These are phyloP conservation scores for Neurospora pannonica DNA, from an alignment of 495 filamentous ascomycete genomes.

Conservation along the genomic window DNA sequence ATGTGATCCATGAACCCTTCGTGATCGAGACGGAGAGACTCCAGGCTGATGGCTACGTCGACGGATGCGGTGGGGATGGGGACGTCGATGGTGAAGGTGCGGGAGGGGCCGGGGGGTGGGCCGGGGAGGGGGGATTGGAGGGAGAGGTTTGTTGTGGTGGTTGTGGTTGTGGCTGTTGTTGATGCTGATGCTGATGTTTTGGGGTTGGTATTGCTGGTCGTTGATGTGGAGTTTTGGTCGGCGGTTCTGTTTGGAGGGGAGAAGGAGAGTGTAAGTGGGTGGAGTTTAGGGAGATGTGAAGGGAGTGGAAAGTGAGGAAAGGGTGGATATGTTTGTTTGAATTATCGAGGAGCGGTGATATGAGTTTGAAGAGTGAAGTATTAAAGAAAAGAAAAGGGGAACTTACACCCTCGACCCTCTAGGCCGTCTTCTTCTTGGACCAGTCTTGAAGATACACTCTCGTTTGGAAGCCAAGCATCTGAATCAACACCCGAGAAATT, in stretches of 20 bases:
- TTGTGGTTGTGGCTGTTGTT: background rate
- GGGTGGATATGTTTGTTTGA: background rate
- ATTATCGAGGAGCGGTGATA: background rate
- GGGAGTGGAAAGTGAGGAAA: background rate
- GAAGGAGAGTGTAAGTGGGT: background rate
- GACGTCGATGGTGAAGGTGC: constrained; percentile 44
- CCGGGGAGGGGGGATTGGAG: constrained; percentile 7
- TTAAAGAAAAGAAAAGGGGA: background rate
- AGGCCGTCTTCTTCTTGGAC: constrained; percentile 32
- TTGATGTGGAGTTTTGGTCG: background rate
- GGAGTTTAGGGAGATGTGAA: background rate
- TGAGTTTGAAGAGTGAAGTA: background rate
- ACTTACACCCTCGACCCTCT: constrained; percentile 28
- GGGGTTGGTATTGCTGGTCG: background rate
- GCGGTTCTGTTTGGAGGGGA: background rate
- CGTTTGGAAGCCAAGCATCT: constrained; percentile 40
- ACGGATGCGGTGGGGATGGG: constrained; percentile 26
- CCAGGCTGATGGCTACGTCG: constrained; percentile 21
- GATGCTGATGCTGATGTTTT: background rate
- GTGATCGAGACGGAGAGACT: constrained; percentile 27
- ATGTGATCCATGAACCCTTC: constrained; percentile 26
- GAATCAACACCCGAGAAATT: background rate
- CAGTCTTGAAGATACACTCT: constrained; percentile 39
- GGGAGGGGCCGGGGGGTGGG: constrained; percentile 31
- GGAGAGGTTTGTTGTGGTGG: background rate